Evolutionary conservation across 1,284 basidiomycete species (phyloP).

Genomic region (Pseudozyma hubeiensis): DNA sequence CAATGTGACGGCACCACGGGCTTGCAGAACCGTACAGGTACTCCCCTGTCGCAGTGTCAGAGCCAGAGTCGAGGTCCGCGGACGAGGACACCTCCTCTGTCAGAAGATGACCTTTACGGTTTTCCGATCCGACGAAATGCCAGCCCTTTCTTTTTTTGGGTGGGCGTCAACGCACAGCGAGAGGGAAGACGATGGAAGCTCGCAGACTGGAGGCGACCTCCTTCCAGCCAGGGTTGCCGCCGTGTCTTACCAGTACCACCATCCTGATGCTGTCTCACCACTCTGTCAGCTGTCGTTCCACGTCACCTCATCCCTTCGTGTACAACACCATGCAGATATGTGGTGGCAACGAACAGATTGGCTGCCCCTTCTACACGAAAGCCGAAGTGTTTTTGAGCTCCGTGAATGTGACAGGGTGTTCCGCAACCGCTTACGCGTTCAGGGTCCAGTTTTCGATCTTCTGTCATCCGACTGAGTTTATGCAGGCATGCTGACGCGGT

Average conservation of each 20-base stretch:
- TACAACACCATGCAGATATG: background rate
- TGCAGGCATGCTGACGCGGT: too few relatives aligned
- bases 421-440: conserved; percentile 2
- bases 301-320: background rate
- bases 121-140: too few relatives aligned
- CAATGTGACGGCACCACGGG: too few relatives aligned
- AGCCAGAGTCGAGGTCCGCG: too few relatives aligned
- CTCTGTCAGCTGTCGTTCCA: background rate
- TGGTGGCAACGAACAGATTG: background rate
- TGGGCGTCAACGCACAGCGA: too few relatives aligned
- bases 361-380: background rate
- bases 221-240: conserved; percentile 1
- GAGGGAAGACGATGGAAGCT: conserved; percentile 14
- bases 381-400: background rate
- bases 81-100: too few relatives aligned
- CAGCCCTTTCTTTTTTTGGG: background rate
- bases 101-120: conserved; percentile 1
- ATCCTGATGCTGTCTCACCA: background rate
- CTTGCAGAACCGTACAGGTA: too few relatives aligned
- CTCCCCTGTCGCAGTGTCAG: too few relatives aligned
- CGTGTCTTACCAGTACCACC: background rate
- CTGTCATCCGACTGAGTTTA: too few relatives aligned
- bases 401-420: too few relatives aligned
- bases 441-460: conserved; percentile 2
- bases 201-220: conserved; percentile 4